Base-by-base conservation (phyloP, 345 rosid genomes). In the Salix arbutifolia region DNA sequence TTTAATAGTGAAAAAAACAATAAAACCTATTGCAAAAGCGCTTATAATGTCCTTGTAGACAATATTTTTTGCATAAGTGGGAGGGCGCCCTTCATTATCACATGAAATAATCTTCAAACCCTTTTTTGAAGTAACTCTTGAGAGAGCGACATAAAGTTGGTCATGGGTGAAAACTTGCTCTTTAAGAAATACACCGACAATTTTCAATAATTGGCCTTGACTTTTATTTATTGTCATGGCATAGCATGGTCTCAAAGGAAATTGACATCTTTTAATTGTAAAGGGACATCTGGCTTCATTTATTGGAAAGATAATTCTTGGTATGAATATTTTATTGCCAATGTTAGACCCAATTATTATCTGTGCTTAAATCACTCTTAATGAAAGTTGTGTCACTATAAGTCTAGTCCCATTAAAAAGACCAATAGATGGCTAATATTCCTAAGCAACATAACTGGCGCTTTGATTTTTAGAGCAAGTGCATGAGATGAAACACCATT, bases 341-440 rank as follows among this genome's bases (percentile, higher is more conserved):
- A 21, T 13, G 16, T 61, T 44, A 21, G 4, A 40, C 1, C 75
- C 75, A 0, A 40, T 70, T 3, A 77, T 25, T 3, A 71, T 71
- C 2, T 30, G 10, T 2, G n/a, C 75, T 40, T 71, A 65, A 19
- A 77, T 28, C 0, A 70, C 53, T 35, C n/a, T 26, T 4, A 1
- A 28, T 2, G 31, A 33, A 1, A 62, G n/a, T 3, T 19, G 26
- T 21, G 58, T 71, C 25, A 70, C 30, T 17, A 46, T 35, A n/a
- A 53, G 18, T 35, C 80, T 30, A 44, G 75, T 71, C 1, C 65
- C 71, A 64, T 77, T 77, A 16, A 75, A 77, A 6, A 62, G 21
- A 1, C 75, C 70, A 0, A 2, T 5, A 0, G 61, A 30, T 31
- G 62, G 40, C 71, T 48, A 4, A 77, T 21, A 25, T 77, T 77